These are phyloP conservation scores for Fagopyrum esculentum DNA, from an alignment of 148 eudicot genomes.

Conservation along the genomic window DNA sequence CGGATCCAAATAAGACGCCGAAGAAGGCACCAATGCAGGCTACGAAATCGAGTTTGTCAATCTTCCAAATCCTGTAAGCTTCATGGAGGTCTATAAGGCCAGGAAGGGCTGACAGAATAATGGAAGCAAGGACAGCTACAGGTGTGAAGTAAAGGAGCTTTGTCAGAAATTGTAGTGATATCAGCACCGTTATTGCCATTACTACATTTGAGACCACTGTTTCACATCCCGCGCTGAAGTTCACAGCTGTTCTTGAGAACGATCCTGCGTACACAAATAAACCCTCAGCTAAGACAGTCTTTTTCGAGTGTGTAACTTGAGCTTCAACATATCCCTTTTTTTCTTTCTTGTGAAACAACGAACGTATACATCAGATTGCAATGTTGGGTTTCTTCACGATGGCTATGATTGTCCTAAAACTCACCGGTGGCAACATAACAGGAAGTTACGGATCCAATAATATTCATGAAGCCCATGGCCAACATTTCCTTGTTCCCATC, in stretches of 20 bases:
- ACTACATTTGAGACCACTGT: constrained; percentile 79
- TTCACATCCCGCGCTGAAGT: constrained; percentile 86
- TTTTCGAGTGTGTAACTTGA: too few species aligned
- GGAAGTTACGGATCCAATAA: constrained; percentile 60
- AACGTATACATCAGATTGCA: too few species aligned
- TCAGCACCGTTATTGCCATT: constrained; percentile 64
- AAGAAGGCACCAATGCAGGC: constrained; percentile 88
- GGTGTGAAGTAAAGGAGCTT: constrained; percentile 66
- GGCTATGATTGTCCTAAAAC: neutral
- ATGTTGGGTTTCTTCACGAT: too few species aligned
- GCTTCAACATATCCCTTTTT: too few species aligned
- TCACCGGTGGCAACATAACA: constrained; percentile 66
- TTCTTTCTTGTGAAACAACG: too few species aligned
- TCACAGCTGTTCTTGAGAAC: constrained; percentile 93
- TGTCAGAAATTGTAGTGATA: constrained; percentile 59
- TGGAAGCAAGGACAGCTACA: constrained; percentile 66
- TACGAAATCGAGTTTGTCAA: constrained; percentile 72
- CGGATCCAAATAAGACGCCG: constrained; percentile 69
- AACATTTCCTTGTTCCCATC: constrained; percentile 78
- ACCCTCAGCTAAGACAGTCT: too few species aligned
- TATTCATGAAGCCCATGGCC: constrained; percentile 57
- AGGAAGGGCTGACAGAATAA: constrained; percentile 74
- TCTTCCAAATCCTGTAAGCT: constrained; percentile 70
- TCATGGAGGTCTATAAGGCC: constrained; percentile 71
- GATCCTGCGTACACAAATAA: constrained; percentile 46